phyloP scores from a whole-genome alignment of 805 yeast species.

The Kockiozyma suomiensis region DNA sequence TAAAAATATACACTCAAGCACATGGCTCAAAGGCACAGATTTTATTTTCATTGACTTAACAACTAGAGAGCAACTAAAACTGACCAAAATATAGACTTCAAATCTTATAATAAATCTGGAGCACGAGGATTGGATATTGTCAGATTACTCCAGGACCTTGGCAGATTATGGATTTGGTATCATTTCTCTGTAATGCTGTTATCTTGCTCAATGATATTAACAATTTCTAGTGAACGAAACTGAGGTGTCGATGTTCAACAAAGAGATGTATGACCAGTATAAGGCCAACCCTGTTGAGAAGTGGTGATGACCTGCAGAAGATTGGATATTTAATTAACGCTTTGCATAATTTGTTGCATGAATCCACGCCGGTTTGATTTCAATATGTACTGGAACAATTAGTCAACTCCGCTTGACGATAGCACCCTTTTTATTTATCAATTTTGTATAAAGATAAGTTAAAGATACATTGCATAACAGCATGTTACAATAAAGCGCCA shows the following conservation, averaged over 20 bases:
- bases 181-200: too few relatives aligned
- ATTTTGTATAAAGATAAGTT: too few relatives aligned
- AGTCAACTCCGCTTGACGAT: too few relatives aligned
- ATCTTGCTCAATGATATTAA: too few relatives aligned
- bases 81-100: conserved; percentile 53
- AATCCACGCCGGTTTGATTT: too few relatives aligned
- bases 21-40: conserved; percentile 74
- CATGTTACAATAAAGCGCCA: not conserved
- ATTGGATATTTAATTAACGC: not conserved
- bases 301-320: too few relatives aligned
- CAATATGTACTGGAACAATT: too few relatives aligned
- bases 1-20: conserved; percentile 91
- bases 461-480: not conserved
- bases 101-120: conserved; percentile 89
- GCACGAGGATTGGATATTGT: conserved; percentile 73
- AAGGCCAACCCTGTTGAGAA: conserved; percentile 86
- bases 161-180: conserved; percentile 52
- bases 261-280: conserved; percentile 63
- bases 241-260: conserved; percentile 80
- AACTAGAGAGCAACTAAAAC: not conserved
- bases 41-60: not conserved
- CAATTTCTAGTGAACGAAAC: conserved; percentile 92
- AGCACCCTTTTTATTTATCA: too few relatives aligned
- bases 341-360: not conserved
- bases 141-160: conserved; percentile 48